A percentile compares a stretch with the other conserved stretches of the same genome.
phyloP scores from a whole-genome alignment of 352 stramenopile genomes.

The Pythium insidiosum region DNA sequence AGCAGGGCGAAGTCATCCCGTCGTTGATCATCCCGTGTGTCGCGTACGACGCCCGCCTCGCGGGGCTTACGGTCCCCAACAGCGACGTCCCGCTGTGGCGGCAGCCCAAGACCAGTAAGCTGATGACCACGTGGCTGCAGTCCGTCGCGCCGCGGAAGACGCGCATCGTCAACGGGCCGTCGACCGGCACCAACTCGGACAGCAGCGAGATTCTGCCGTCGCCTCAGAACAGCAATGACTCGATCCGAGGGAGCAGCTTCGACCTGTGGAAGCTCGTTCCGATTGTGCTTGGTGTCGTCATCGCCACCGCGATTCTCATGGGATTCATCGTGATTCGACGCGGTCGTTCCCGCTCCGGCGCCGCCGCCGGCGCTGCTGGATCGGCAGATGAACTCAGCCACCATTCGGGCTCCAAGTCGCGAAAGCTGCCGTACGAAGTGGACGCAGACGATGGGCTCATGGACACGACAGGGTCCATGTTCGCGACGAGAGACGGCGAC shows the following conservation, averaged over 20 bases:
- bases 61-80: too few species aligned
- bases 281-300: slow-evolving; percentile 13
- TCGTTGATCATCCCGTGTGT: slow-evolving; percentile 18
- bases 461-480: too few species aligned
- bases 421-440: too few species aligned
- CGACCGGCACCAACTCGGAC: not conserved
- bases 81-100: too few species aligned
- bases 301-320: slow-evolving; percentile 7
- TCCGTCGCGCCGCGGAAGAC: slow-evolving; percentile 14
- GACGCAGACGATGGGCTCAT: too few species aligned
- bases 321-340: slow-evolving; percentile 14
- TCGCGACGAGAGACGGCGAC: slow-evolving; percentile 11
- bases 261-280: slow-evolving; percentile 12
- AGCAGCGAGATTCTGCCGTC: not conserved
- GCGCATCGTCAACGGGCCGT: too few species aligned
- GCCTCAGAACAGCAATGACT: not conserved
- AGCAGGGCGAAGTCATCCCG: slow-evolving; percentile 9
- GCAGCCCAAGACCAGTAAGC: slow-evolving; percentile 7
- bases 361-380: too few species aligned
- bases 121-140: slow-evolving; percentile 14
- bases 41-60: slow-evolving; percentile 3
- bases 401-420: too few species aligned
- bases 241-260: slow-evolving; percentile 1
- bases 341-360: too few species aligned
- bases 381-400: too few species aligned